Evolutionary conservation across 192 early-diverging fungal species (phyloP).

Genomic region (Umbelopsis sp.): DNA sequence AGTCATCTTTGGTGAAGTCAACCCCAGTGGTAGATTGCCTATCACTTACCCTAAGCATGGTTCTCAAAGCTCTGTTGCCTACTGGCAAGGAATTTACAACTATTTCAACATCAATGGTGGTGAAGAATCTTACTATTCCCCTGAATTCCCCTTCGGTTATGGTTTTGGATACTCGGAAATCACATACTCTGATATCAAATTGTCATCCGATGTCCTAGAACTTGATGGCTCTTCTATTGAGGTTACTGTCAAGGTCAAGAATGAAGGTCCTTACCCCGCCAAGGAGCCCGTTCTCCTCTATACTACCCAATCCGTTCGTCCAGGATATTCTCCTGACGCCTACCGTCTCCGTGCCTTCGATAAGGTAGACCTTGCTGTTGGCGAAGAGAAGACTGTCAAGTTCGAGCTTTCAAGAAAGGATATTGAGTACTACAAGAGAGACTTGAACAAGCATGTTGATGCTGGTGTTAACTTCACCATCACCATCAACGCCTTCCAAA

Average conservation of each 20-base stretch:
- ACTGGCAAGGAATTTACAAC: conserved; percentile 40
- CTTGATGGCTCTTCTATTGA: conserved; percentile 25
- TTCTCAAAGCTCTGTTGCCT: conserved; percentile 37
- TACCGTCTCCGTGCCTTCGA: conserved; percentile 53
- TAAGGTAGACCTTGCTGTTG: conserved; percentile 44
- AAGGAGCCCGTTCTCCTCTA: conserved; percentile 62
- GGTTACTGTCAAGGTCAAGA: conserved; percentile 43
- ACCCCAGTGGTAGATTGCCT: conserved; percentile 60
- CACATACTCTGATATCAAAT: conserved; percentile 46
- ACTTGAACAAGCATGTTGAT: conserved; percentile 20
- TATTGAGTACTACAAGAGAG: conserved; percentile 24
- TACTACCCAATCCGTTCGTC: conserved; percentile 53
- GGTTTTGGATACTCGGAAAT: conserved; percentile 56
- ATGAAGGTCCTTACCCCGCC: conserved; percentile 44
- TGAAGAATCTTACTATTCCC: conserved; percentile 36
- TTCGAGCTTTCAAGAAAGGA: conserved; percentile 44
- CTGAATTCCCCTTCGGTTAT: conserved; percentile 57
- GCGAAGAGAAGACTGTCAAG: conserved; percentile 39
- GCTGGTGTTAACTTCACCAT: conserved; percentile 35
- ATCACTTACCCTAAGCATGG: conserved; percentile 59
- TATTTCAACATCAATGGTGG: conserved; percentile 44
- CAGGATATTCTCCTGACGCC: conserved; percentile 52
- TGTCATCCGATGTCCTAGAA: conserved; percentile 9
- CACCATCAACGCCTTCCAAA: conserved; percentile 40
- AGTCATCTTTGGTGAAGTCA: conserved; percentile 53